Percentiles rank a stretch among this genome's conserved stretches.
These are phyloP conservation scores for Mycocentrospora acerina DNA, from an alignment of 2,329 filamentous ascomycete species.

Conservation along the genomic window DNA sequence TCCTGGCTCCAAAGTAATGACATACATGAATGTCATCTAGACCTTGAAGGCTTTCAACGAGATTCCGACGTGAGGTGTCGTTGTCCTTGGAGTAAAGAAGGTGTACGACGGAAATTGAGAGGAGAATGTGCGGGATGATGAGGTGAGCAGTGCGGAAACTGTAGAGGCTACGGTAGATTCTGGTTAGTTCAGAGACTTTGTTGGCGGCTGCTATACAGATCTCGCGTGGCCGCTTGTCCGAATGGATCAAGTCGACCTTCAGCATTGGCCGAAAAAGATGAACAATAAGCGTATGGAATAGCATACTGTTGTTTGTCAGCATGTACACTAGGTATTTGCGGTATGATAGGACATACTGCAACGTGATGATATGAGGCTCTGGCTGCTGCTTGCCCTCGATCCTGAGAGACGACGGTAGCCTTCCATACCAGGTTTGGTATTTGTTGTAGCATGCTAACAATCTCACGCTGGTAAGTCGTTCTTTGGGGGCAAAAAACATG, in stretches of 20 bases:
- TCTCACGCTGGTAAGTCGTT: constrained; percentile 63
- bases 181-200: constrained; percentile 46
- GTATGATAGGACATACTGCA: constrained; percentile 62
- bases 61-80: constrained; percentile 37
- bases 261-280: constrained; percentile 75
- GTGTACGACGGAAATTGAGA: constrained; percentile 48
- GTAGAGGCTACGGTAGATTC: constrained; percentile 48
- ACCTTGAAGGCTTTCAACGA: constrained; percentile 46
- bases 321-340: neutral
- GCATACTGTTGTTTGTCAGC: constrained; percentile 51
- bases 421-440: constrained; percentile 71
- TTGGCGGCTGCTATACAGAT: constrained; percentile 60
- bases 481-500: constrained; percentile 70
- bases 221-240: constrained; percentile 63
- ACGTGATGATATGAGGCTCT: constrained; percentile 70
- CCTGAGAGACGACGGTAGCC: constrained; percentile 64
- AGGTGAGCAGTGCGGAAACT: constrained; percentile 45
- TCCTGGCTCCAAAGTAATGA: constrained; percentile 47
- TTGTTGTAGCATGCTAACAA: constrained; percentile 66
- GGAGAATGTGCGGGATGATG: constrained; percentile 43
- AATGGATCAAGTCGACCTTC: constrained; percentile 60
- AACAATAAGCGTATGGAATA: constrained; percentile 69
- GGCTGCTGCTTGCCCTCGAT: constrained; percentile 55
- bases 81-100: constrained; percentile 47
- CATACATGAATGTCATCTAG: constrained; percentile 47